These are phyloP conservation scores for Acmispon strigosus DNA, from an alignment of 306 rosid genomes.

Conservation along the genomic window DNA sequence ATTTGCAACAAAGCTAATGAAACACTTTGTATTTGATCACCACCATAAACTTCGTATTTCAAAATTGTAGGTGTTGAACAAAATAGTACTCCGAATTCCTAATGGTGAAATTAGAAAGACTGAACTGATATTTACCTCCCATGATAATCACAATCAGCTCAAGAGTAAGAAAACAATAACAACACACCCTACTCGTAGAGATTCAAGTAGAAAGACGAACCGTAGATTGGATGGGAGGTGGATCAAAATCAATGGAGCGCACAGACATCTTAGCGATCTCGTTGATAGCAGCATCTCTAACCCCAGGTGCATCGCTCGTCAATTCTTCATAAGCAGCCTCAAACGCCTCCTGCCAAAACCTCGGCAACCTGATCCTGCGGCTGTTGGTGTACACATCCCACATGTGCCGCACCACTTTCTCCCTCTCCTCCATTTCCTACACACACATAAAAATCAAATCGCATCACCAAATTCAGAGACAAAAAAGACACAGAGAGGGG, in stretches of 20 bases:
- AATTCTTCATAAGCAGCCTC: slow-evolving; percentile 96
- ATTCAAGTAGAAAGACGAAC: slow-evolving; percentile 34
- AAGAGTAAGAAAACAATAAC: neutral
- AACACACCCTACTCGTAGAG: neutral
- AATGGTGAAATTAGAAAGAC: neutral
- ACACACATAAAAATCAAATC: neutral
- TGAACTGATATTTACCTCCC: too few species aligned
- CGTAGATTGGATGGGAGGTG: slow-evolving; percentile 67
- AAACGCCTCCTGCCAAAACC: slow-evolving; percentile 94
- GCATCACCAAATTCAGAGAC: neutral
- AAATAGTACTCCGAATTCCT: neutral
- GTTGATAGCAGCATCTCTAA: slow-evolving; percentile 66
- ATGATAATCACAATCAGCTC: too few species aligned
- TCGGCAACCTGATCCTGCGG: slow-evolving; percentile 83
- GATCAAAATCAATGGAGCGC: slow-evolving; percentile 69
- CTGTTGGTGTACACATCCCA: slow-evolving; percentile 93
- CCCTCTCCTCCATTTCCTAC: slow-evolving; percentile 99
- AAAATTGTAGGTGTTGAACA: neutral
- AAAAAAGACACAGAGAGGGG: neutral
- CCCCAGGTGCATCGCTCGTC: slow-evolving; percentile 68
- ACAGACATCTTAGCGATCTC: slow-evolving; percentile 97
- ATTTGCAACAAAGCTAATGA: neutral
- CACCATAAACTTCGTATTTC: neutral
- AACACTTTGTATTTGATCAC: neutral
- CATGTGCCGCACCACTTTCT: slow-evolving; percentile 95